These are phyloP conservation scores for Hylodesmum podocarpum DNA, from an alignment of 306 rosid species.

Conservation along the genomic window DNA sequence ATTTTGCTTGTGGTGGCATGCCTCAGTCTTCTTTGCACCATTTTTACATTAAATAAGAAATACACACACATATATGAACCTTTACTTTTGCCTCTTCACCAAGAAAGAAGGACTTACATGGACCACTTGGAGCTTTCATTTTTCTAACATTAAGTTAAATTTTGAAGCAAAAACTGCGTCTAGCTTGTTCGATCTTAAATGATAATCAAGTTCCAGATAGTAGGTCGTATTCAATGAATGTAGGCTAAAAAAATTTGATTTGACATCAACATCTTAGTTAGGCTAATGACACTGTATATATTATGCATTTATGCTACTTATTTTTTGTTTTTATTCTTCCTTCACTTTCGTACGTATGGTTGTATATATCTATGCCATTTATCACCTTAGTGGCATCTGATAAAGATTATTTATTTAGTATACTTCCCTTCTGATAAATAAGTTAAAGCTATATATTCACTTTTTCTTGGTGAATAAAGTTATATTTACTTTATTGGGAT, in stretches of 20 bases:
- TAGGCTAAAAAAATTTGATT: conserved; percentile 18
- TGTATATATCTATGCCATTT: not conserved
- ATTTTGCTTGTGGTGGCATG: conserved; percentile 58
- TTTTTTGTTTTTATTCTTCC: not conserved
- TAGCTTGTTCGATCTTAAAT: conserved; percentile 36
- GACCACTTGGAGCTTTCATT: conserved; percentile 43
- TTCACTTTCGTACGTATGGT: not conserved
- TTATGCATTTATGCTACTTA: too few species aligned
- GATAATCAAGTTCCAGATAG: conserved; percentile 38
- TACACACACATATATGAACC: conserved; percentile 35
- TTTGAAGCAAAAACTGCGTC: conserved; percentile 39
- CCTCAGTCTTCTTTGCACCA: conserved; percentile 52
- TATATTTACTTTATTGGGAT: not conserved
- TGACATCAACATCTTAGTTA: conserved; percentile 30
- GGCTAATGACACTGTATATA: conserved; percentile 26
- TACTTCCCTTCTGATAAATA: not conserved
- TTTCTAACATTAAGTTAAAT: conserved; percentile 46
- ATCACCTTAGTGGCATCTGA: not conserved
- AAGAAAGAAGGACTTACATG: conserved; percentile 44
- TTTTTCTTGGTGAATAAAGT: too few species aligned
- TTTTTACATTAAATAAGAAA: conserved; percentile 39
- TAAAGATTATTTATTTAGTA: not conserved
- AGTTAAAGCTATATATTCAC: not conserved
- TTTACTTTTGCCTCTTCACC: conserved; percentile 51
- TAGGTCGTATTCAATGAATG: conserved; percentile 27